phyloP scores from a whole-genome alignment of 176 grass and related monocot genomes.

The Calamus simplicifolius region DNA sequence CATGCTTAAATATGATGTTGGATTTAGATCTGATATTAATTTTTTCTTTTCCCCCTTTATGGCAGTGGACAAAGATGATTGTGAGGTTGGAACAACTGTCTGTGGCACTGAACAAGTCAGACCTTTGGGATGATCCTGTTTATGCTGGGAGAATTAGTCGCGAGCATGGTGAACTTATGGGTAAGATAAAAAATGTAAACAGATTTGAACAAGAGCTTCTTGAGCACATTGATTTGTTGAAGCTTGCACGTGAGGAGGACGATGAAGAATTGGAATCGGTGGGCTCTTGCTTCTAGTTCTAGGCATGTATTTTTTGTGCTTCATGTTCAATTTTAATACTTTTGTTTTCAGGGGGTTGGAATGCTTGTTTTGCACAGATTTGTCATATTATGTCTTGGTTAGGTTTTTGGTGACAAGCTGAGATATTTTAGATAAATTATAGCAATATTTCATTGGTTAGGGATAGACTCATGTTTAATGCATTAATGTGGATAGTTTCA shows the following conservation, averaged over 20 bases:
- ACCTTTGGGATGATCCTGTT: constrained; percentile 87
- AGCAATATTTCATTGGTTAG: too few relatives aligned
- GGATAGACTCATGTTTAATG: too few relatives aligned
- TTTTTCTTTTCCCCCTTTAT: constrained; percentile 3
- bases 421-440: too few relatives aligned
- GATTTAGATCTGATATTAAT: background rate
- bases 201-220: constrained; percentile 67
- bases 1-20: too few relatives aligned
- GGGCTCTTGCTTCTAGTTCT: constrained; percentile 17
- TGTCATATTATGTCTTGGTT: too few relatives aligned
- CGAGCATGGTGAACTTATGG: constrained; percentile 71
- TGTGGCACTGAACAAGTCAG: constrained; percentile 57
- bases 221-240: constrained; percentile 87
- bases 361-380: too few relatives aligned
- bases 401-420: too few relatives aligned
- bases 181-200: constrained; percentile 74
- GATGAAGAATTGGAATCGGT: constrained; percentile 85
- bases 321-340: too few relatives aligned
- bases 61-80: constrained; percentile 76
- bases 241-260: constrained; percentile 84
- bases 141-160: constrained; percentile 77
- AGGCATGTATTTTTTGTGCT: constrained; percentile 8
- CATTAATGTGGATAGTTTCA: too few relatives aligned
- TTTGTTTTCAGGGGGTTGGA: too few relatives aligned
- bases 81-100: constrained; percentile 56